A percentile compares a stretch with the other conserved stretches of the same genome.
Conservation (phyloP, 176 grass and related monocot species). For the Musa acuminata region DNA sequence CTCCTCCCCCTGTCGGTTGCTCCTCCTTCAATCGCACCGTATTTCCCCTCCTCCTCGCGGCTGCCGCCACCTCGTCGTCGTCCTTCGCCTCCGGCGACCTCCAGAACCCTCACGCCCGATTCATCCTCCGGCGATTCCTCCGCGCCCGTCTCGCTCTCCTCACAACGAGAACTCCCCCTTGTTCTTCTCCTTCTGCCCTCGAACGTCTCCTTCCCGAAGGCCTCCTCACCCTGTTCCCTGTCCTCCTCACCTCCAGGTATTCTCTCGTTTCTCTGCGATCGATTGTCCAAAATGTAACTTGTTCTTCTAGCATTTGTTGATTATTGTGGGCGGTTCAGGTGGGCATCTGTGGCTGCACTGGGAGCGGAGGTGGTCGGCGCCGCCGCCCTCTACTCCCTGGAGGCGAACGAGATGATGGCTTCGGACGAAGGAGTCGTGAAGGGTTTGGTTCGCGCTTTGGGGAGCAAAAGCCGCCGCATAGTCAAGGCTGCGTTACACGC, state of each 20-base stretch:
- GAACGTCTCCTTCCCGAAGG: neutral
- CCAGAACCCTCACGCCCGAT: neutral
- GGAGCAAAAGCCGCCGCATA: conserved; percentile 25
- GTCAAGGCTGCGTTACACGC: conserved; percentile 12
- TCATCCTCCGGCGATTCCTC: conserved; percentile 13
- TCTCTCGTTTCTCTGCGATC: neutral
- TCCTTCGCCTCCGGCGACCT: neutral
- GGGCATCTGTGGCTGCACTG: conserved; percentile 30
- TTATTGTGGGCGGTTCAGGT: conserved; percentile 17
- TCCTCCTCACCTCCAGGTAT: conserved; percentile 16
- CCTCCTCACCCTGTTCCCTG: conserved; percentile 12
- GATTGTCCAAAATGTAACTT: neutral
- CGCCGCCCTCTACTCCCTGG: conserved; percentile 42
- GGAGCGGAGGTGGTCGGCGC: conserved; percentile 45
- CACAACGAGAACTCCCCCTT: neutral
- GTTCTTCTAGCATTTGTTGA: neutral
- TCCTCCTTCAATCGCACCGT: conserved; percentile 14
- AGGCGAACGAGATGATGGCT: conserved; percentile 26
- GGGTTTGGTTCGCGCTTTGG: conserved; percentile 32
- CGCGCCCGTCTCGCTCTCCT: neutral
- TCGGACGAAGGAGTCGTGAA: conserved; percentile 26
- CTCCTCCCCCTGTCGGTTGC: neutral
- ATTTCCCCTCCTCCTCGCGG: conserved; percentile 14
- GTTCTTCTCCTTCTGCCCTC: neutral
- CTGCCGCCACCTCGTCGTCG: conserved; percentile 31